A percentile compares a stretch with the other conserved stretches of the same genome.
These are phyloP conservation scores for Pichia nanzhaoensis DNA, from an alignment of 805 yeast species.

Conservation along the genomic window DNA sequence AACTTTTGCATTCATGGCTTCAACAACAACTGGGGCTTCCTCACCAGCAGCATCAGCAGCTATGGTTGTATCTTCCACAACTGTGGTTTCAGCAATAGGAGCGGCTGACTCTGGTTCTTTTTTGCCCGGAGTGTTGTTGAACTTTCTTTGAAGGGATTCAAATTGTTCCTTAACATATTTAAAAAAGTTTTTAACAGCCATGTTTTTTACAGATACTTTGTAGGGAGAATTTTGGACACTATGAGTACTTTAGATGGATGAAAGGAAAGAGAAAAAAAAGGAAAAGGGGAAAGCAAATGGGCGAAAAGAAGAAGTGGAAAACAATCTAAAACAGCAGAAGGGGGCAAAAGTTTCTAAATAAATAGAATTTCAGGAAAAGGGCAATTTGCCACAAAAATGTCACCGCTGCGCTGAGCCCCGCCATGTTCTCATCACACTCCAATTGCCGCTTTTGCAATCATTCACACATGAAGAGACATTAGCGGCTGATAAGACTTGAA, in stretches of 20 bases:
- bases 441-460: too few species aligned
- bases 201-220: constrained; percentile 12
- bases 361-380: neutral
- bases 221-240: neutral
- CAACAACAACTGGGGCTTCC: constrained; percentile 17
- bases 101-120: constrained; percentile 10
- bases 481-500: neutral
- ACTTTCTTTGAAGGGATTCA: constrained; percentile 27
- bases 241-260: too few species aligned
- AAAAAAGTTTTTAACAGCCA: constrained; percentile 32
- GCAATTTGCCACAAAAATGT: neutral
- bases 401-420: too few species aligned
- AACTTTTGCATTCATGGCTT: constrained; percentile 11
- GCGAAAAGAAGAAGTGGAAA: neutral
- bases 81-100: constrained; percentile 15
- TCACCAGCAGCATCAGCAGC: constrained; percentile 10
- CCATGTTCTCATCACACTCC: too few species aligned
- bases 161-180: constrained; percentile 28
- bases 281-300: neutral
- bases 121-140: constrained; percentile 16
- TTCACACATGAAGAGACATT: too few species aligned
- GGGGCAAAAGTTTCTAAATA: too few species aligned
- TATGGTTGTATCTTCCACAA: constrained; percentile 13
- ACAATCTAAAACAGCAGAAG: neutral
- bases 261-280: neutral